phyloP scores from a whole-genome alignment of 139 green algal species.

The Tetraselmis chui region DNA sequence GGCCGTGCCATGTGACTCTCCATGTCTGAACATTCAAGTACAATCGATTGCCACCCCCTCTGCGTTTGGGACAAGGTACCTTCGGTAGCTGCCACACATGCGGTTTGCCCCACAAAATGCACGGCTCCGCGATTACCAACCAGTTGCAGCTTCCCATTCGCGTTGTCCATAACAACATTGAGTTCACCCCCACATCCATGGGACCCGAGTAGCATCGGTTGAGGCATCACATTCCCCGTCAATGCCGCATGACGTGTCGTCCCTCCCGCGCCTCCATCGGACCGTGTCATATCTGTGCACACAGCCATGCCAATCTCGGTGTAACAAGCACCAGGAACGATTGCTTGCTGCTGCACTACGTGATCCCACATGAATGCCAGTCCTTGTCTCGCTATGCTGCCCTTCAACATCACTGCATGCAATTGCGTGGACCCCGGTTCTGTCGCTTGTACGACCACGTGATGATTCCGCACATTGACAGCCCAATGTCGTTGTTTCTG shows the following conservation, averaged over 20 bases:
- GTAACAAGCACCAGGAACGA: slow-evolving; percentile 16
- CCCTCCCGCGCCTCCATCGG: too few species aligned
- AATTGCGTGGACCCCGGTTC: too few species aligned
- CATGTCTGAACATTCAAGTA: too few species aligned
- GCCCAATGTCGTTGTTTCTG: background rate
- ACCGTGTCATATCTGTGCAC: too few species aligned
- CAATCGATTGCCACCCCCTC: too few species aligned
- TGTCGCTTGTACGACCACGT: background rate
- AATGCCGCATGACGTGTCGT: too few species aligned
- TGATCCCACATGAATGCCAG: slow-evolving; percentile 65
- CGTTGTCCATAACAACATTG: too few species aligned
- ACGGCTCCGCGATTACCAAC: background rate
- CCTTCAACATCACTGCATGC: background rate
- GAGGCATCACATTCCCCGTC: too few species aligned
- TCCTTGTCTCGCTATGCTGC: background rate
- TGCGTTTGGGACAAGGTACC: too few species aligned
- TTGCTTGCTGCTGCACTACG: slow-evolving; percentile 4
- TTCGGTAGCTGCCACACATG: background rate
- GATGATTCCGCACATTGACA: background rate
- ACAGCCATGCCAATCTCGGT: background rate
- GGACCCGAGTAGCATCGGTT: too few species aligned
- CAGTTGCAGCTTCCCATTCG: background rate
- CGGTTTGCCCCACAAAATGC: background rate
- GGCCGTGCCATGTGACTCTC: too few species aligned
- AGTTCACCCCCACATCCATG: too few species aligned